Conservation (phyloP, 2,329 filamentous ascomycete genomes). For the Hypoxylon sp. region DNA sequence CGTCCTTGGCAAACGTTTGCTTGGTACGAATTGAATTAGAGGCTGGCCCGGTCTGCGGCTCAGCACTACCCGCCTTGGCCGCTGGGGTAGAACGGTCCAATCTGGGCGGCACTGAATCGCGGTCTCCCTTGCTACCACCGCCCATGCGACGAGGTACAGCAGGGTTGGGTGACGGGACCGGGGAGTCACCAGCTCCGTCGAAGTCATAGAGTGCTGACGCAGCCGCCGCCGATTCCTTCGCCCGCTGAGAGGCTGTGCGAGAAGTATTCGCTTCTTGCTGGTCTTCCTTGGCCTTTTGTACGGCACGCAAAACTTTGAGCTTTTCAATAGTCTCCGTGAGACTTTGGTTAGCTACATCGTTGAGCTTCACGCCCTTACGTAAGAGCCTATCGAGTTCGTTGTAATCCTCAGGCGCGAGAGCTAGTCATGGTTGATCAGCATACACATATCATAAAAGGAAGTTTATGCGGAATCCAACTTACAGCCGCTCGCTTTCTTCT, state of each 20-base stretch:
- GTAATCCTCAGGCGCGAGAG: constrained; percentile 49
- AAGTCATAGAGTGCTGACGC: constrained; percentile 58
- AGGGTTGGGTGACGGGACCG: constrained; percentile 57
- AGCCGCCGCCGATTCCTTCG: constrained; percentile 46
- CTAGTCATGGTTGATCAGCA: constrained; percentile 48
- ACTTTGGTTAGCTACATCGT: constrained; percentile 47
- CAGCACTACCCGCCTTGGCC: constrained; percentile 59
- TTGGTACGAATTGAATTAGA: constrained; percentile 61
- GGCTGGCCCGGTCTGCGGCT: constrained; percentile 59
- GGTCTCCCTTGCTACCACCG: constrained; percentile 55
- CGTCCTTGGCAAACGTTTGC: constrained; percentile 70
- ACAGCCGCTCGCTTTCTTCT: constrained; percentile 53
- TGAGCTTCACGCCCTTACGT: constrained; percentile 52
- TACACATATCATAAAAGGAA: constrained; percentile 42
- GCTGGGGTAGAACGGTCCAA: constrained; percentile 58
- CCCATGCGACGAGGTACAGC: constrained; percentile 54
- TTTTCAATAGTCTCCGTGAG: constrained; percentile 55
- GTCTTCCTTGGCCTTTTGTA: constrained; percentile 58
- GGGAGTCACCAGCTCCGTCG: constrained; percentile 58
- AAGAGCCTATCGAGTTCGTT: constrained; percentile 52
- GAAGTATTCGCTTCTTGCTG: constrained; percentile 50
- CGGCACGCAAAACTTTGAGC: constrained; percentile 55
- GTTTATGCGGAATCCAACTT: constrained; percentile 47
- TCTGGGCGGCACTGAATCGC: constrained; percentile 68
- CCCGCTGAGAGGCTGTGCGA: constrained; percentile 46